phyloP scores from a whole-genome alignment of 2,329 filamentous ascomycete species.

The Geoglossum cookeanum region DNA sequence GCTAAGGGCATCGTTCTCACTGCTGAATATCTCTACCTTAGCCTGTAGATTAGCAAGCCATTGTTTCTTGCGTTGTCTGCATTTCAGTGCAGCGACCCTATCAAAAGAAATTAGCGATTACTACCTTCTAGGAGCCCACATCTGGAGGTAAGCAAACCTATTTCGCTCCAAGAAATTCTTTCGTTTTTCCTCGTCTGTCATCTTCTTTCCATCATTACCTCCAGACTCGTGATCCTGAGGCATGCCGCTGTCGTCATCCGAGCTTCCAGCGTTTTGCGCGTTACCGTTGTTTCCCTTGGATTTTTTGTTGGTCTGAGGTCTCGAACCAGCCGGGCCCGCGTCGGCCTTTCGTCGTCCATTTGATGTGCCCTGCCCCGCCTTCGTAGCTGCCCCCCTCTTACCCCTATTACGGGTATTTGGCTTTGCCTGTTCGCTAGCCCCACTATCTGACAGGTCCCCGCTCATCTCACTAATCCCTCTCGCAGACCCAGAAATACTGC shows the following conservation, averaged over 20 bases:
- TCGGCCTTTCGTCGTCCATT: constrained; percentile 65
- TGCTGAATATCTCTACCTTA: constrained; percentile 85
- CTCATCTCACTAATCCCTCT: constrained; percentile 47
- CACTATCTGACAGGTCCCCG: constrained; percentile 54
- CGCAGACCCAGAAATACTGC: constrained; percentile 26
- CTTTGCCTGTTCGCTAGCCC: constrained; percentile 42
- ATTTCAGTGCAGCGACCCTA: constrained; percentile 90
- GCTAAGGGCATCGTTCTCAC: constrained; percentile 75
- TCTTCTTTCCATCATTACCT: constrained; percentile 48
- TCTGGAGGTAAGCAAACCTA: constrained; percentile 34
- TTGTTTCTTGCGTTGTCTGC: constrained; percentile 95
- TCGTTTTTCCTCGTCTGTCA: constrained; percentile 96
- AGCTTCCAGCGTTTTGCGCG: constrained; percentile 26
- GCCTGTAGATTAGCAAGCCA: constrained; percentile 89
- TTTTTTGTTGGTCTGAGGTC: constrained; percentile 37
- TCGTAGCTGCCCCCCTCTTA: constrained; percentile 41
- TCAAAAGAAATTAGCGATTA: neutral
- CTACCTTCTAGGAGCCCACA: neutral
- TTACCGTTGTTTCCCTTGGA: constrained; percentile 37
- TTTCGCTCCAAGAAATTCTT: constrained; percentile 97
- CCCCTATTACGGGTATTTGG: constrained; percentile 45
- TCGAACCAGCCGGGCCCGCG: constrained; percentile 17
- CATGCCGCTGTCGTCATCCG: constrained; percentile 30
- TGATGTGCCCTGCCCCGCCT: constrained; percentile 22
- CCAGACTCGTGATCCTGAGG: constrained; percentile 34